Percentiles rank a stretch among this genome's conserved stretches.
Conservation (phyloP, 2,329 filamentous ascomycete genomes). For the Pseudonectria buxi region DNA sequence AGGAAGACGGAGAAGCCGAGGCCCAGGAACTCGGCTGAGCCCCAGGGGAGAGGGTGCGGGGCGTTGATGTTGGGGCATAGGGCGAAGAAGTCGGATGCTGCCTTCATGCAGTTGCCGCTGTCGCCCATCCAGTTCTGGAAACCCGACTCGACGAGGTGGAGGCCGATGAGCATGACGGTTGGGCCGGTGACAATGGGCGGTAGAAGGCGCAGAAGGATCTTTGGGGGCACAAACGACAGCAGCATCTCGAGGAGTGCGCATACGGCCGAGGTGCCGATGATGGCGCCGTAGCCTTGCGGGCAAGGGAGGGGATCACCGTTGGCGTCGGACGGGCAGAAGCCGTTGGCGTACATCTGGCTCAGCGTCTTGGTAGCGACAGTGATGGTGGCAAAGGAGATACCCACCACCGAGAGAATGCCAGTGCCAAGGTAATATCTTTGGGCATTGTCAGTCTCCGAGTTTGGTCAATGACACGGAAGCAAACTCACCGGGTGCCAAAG, state of each 20-base stretch:
- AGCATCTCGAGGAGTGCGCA: conserved; percentile 64
- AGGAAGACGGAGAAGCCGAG: conserved; percentile 75
- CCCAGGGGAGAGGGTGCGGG: conserved; percentile 69
- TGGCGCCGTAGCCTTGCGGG: conserved; percentile 64
- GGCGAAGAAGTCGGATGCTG: conserved; percentile 50
- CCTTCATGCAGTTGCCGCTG: conserved; percentile 48
- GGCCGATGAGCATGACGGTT: conserved; percentile 64
- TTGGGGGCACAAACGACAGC: conserved; percentile 68
- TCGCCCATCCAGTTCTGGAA: conserved; percentile 77
- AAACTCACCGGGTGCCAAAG: conserved; percentile 50
- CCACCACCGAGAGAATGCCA: conserved; percentile 72
- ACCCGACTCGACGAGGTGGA: conserved; percentile 63
- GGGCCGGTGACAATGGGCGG: conserved; percentile 73
- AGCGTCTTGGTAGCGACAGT: conserved; percentile 56
- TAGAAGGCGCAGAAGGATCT: conserved; percentile 63
- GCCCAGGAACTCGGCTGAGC: conserved; percentile 68
- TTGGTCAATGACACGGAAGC: neutral
- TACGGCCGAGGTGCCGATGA: conserved; percentile 62
- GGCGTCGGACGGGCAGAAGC: conserved; percentile 53
- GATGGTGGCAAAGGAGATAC: conserved; percentile 36
- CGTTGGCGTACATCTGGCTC: conserved; percentile 69
- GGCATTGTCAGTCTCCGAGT: neutral
- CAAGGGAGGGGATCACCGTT: conserved; percentile 65
- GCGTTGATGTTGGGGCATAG: conserved; percentile 62
- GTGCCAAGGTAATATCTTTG: conserved; percentile 68